phyloP scores from a whole-genome alignment of 1,139 yeast genomes.

The Tardiomyces blankii region DNA sequence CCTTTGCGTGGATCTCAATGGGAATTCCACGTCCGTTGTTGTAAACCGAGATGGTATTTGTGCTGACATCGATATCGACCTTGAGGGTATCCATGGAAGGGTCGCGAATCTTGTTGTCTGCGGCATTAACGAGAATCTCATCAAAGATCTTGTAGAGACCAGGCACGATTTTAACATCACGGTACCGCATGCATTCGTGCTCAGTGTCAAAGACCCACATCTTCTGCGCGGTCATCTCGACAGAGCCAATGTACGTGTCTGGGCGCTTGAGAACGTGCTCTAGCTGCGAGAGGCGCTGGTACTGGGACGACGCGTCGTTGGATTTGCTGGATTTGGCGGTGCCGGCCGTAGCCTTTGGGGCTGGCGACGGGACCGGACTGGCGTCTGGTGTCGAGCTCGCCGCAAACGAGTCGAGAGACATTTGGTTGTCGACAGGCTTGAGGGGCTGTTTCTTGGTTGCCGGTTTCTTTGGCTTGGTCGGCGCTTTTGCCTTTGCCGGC shows the following conservation, averaged over 20 bases:
- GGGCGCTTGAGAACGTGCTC: constrained; percentile 97
- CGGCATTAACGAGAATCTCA: constrained; percentile 95
- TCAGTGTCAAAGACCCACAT: constrained; percentile 81
- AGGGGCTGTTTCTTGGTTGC: constrained; percentile 5
- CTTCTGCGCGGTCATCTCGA: constrained; percentile 65
- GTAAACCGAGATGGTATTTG: constrained; percentile 64
- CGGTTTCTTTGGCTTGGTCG: constrained; percentile 9
- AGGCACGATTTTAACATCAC: constrained; percentile 73
- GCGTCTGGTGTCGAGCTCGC: constrained; percentile 6
- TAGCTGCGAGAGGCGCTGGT: constrained; percentile 86
- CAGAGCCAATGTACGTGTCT: constrained; percentile 94
- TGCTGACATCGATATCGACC: constrained; percentile 68
- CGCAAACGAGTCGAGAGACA: constrained; percentile 1
- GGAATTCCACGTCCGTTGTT: constrained; percentile 98
- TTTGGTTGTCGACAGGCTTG: constrained; percentile 1
- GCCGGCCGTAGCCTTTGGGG: constrained; percentile 7
- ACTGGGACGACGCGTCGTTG: constrained; percentile 57
- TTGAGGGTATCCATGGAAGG: constrained; percentile 77
- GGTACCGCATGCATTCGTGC: constrained; percentile 53
- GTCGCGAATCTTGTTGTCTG: constrained; percentile 95
- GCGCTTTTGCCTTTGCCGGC: constrained; percentile 6
- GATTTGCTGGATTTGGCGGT: background rate
- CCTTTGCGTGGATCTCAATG: constrained; percentile 84
- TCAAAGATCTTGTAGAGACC: constrained; percentile 95
- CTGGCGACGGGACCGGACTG: background rate